phyloP scores from a whole-genome alignment of 169 alveolate genomes.

The Plasmodium relictum region DNA sequence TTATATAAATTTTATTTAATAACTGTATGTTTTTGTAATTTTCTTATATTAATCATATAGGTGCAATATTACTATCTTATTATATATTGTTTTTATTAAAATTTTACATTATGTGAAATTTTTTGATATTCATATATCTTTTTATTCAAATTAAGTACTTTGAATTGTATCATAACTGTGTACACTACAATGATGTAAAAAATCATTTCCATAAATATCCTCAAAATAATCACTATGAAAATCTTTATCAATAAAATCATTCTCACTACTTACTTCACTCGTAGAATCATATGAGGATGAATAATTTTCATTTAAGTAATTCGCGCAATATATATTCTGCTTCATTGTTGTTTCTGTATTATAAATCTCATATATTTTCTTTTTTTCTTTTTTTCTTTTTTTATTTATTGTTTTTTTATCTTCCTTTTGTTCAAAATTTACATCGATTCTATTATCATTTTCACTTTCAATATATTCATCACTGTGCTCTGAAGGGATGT shows the following conservation, averaged over 20 bases:
- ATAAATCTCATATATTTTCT: constrained; percentile 65
- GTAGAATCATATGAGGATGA: constrained; percentile 56
- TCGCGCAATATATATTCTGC: constrained; percentile 54
- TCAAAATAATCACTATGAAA: constrained; percentile 22
- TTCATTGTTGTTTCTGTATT: constrained; percentile 59
- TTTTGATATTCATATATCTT: neutral
- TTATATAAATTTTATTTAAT: neutral
- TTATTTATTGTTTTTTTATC: constrained; percentile 6
- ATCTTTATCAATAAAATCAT: constrained; percentile 39
- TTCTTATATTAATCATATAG: too few relatives aligned
- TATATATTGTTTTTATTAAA: neutral
- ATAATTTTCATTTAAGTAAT: constrained; percentile 66
- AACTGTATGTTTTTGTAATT: neutral
- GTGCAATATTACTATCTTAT: too few relatives aligned
- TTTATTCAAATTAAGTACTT: neutral
- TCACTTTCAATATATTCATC: constrained; percentile 31
- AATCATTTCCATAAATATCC: constrained; percentile 21
- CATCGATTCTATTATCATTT: neutral
- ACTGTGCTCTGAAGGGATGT: constrained; percentile 36
- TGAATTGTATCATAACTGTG: constrained; percentile 52
- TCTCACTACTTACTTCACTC: constrained; percentile 39
- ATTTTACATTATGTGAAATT: neutral
- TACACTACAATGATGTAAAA: constrained; percentile 15
- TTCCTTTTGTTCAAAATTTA: constrained; percentile 8
- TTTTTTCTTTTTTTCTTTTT: constrained; percentile 27